These are phyloP conservation scores for Colletotrichum filicis DNA, from an alignment of 2,329 filamentous ascomycete species.

Conservation along the genomic window DNA sequence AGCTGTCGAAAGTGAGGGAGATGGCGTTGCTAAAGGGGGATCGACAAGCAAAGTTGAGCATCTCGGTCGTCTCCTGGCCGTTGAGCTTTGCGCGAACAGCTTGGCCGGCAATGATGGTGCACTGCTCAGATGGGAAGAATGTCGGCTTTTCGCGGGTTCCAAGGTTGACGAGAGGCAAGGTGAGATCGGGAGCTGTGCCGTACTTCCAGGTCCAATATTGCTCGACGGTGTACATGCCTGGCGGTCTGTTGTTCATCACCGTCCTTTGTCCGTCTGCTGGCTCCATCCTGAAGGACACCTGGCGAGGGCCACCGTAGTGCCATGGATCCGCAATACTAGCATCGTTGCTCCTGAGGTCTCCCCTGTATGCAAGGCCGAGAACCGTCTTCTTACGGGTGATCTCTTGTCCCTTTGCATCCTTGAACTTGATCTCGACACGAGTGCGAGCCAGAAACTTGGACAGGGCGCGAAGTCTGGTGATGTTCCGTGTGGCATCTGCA, in stretches of 20 bases:
- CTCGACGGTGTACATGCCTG: conserved; percentile 48
- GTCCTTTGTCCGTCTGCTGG: conserved; percentile 37
- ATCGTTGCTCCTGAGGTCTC: conserved; percentile 1
- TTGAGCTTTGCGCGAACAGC: conserved; percentile 68
- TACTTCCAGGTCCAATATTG: conserved; percentile 55
- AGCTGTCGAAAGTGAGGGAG: conserved; percentile 70
- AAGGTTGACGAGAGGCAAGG: conserved; percentile 72
- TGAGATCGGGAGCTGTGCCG: conserved; percentile 36
- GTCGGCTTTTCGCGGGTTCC: conserved; percentile 66
- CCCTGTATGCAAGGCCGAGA: conserved; percentile 39
- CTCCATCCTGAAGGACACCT: conserved; percentile 46
- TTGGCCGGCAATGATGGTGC: conserved; percentile 73
- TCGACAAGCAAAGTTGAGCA: conserved; percentile 80
- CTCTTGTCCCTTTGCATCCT: conserved; percentile 37
- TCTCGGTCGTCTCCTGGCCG: conserved; percentile 69
- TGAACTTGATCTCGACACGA: conserved; percentile 48
- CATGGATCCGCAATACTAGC: conserved; percentile 13
- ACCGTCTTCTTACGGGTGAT: conserved; percentile 39
- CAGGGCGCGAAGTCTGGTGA: conserved; percentile 40
- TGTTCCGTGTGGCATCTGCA: background rate
- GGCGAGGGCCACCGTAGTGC: conserved; percentile 38
- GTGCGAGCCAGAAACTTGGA: conserved; percentile 52
- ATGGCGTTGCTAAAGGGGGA: conserved; percentile 73
- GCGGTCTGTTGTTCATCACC: conserved; percentile 27
- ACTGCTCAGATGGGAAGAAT: conserved; percentile 76